These are phyloP conservation scores for Aristolochia californica DNA, from an alignment of 164 flowering plant genomes.

Conservation along the genomic window DNA sequence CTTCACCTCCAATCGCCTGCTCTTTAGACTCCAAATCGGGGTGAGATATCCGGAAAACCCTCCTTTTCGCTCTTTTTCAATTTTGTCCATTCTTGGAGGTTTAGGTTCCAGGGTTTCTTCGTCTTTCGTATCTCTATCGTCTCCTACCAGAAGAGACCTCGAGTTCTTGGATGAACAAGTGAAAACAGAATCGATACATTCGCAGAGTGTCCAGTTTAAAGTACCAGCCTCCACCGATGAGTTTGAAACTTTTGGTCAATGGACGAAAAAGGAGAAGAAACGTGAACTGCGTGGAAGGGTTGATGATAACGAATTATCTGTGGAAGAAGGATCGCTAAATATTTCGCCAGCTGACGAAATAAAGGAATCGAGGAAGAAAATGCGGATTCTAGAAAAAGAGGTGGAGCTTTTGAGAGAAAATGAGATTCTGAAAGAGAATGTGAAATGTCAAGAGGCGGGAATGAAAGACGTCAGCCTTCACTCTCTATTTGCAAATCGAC, in stretches of 20 bases:
- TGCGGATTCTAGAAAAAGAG: conserved; percentile 9
- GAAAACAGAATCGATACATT: not conserved
- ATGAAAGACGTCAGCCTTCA: conserved; percentile 1
- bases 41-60: not conserved
- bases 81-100: not conserved
- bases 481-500: conserved; percentile 2
- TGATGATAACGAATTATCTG: not conserved
- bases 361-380: conserved; percentile 8
- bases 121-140: not conserved
- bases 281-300: not conserved
- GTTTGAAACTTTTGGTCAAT: not conserved
- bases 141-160: not conserved
- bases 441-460: not conserved
- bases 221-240: not conserved
- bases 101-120: not conserved
- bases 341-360: not conserved
- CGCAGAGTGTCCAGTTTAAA: not conserved
- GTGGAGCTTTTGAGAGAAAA: conserved; percentile 7
- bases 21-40: no score
- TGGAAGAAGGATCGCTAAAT: not conserved
- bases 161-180: not conserved
- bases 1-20: not conserved
- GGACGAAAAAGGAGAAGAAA: not conserved
- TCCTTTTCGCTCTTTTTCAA: not conserved
- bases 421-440: not conserved